phyloP scores from a whole-genome alignment of 2,329 filamentous ascomycete genomes.

The Ophiocordyceps polyrhachis-furcata region DNA sequence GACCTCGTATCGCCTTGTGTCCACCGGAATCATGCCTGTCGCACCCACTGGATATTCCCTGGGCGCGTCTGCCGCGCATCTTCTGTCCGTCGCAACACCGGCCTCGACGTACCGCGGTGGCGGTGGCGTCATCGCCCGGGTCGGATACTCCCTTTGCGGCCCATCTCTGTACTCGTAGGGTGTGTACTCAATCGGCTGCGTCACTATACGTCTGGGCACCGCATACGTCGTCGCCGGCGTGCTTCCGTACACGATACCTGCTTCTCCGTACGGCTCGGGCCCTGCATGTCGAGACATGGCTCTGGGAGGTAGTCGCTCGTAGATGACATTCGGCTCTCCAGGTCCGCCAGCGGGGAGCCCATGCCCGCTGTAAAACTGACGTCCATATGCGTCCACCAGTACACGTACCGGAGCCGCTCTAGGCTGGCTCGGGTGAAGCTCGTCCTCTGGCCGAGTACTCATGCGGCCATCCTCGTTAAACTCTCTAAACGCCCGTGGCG shows the following conservation, averaged over 20 bases:
- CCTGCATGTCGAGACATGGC: conserved; percentile 30
- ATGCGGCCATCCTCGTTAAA: conserved; percentile 22
- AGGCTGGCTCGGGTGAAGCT: conserved; percentile 31
- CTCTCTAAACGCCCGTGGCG: conserved; percentile 25
- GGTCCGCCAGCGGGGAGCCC: conserved; percentile 17
- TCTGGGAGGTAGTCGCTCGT: conserved; percentile 42
- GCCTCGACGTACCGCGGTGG: conserved; percentile 26
- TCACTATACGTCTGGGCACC: conserved; percentile 37
- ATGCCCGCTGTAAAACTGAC: conserved; percentile 48
- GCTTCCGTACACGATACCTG: conserved; percentile 28
- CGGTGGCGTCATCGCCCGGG: conserved; percentile 24
- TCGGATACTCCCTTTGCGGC: conserved; percentile 38
- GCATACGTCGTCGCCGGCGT: conserved; percentile 29
- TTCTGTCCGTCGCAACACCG: conserved; percentile 21
- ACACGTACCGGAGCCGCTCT: conserved; percentile 43
- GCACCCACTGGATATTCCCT: conserved; percentile 36
- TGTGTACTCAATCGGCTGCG: conserved; percentile 41
- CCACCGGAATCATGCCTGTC: conserved; percentile 37
- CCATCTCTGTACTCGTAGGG: conserved; percentile 33
- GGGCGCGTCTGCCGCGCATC: conserved; percentile 25
- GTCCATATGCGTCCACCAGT: conserved; percentile 66
- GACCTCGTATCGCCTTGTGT: conserved; percentile 22
- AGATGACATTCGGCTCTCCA: conserved; percentile 37
- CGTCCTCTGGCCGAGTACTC: conserved; percentile 28
- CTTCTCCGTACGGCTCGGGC: conserved; percentile 28